These are phyloP conservation scores for Tarenaya hassleriana DNA, from an alignment of 345 rosid genomes.

Conservation along the genomic window DNA sequence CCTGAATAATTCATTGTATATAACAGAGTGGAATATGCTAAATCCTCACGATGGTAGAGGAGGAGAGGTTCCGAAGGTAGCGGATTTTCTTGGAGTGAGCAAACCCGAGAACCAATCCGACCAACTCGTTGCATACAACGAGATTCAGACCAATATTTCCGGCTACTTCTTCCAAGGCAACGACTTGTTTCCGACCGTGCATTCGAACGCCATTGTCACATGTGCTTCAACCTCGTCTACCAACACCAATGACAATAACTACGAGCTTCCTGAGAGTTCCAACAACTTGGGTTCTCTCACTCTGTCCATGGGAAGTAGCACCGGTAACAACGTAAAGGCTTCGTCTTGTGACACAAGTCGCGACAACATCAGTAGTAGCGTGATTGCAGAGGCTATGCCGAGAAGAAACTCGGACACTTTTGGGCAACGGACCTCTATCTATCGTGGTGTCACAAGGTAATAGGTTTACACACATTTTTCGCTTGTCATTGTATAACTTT, in stretches of 20 bases:
- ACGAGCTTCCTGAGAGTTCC: constrained; percentile 61
- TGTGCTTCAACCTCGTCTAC: constrained; percentile 28
- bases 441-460: constrained; percentile 96
- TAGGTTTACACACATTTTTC: neutral
- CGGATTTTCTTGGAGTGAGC: constrained; percentile 90
- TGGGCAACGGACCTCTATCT: constrained; percentile 94
- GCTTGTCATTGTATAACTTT: neutral
- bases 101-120: constrained; percentile 54
- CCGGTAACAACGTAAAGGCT: constrained; percentile 32
- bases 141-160: constrained; percentile 46
- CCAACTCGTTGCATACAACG: constrained; percentile 58
- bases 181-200: constrained; percentile 48
- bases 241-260: constrained; percentile 27
- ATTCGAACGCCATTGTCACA: constrained; percentile 28
- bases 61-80: constrained; percentile 82
- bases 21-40: constrained; percentile 72
- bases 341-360: constrained; percentile 58
- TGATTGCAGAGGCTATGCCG: constrained; percentile 56
- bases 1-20: too few species aligned
- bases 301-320: constrained; percentile 91
- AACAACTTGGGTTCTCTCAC: constrained; percentile 75
- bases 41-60: constrained; percentile 48
- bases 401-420: constrained; percentile 87
- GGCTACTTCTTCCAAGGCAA: constrained; percentile 54
- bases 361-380: constrained; percentile 47